Evolutionary conservation across 768 basidiomycete genomes (phyloP).

Genomic region (Strobilomyces echinocephalus): DNA sequence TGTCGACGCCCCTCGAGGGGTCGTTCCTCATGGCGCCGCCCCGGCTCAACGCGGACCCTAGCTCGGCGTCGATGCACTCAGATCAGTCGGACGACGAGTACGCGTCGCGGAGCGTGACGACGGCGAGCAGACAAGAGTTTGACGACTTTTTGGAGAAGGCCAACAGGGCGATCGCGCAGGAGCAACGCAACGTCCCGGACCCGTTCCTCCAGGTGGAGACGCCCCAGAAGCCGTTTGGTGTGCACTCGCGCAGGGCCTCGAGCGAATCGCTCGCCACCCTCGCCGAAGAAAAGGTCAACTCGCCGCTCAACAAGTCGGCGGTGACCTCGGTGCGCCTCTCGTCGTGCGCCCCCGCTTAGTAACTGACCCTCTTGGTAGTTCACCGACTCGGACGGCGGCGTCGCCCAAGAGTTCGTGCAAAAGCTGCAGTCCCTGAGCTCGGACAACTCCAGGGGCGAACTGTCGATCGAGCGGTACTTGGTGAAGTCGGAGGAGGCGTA

Average conservation of each 20-base stretch:
- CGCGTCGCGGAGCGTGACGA: slow-evolving; percentile 36
- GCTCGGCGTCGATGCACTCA: slow-evolving; percentile 33
- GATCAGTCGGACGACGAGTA: slow-evolving; percentile 63
- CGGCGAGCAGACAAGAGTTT: slow-evolving; percentile 44
- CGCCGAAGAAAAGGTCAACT: slow-evolving; percentile 85
- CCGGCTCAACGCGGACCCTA: slow-evolving; percentile 26
- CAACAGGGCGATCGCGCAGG: slow-evolving; percentile 76
- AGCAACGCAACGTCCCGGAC: slow-evolving; percentile 74
- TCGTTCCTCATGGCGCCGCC: slow-evolving; percentile 35
- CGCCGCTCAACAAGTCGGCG: slow-evolving; percentile 91
- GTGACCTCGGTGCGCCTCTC: slow-evolving; percentile 64
- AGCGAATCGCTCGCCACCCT: slow-evolving; percentile 92
- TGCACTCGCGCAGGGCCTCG: slow-evolving; percentile 74
- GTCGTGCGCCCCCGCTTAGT: neutral
- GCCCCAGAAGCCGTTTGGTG: slow-evolving; percentile 72
- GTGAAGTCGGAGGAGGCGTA: slow-evolving; percentile 90
- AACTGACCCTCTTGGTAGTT: slow-evolving; percentile 46
- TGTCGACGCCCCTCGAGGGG: slow-evolving; percentile 47
- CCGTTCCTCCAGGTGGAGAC: slow-evolving; percentile 69
- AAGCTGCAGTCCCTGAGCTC: slow-evolving; percentile 73
- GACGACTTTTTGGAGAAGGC: slow-evolving; percentile 81
- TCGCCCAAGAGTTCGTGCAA: slow-evolving; percentile 83
- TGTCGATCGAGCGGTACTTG: slow-evolving; percentile 89
- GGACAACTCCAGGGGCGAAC: slow-evolving; percentile 85
- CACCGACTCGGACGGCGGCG: slow-evolving; percentile 90